Base-by-base conservation (phyloP, 768 basidiomycete species). In the Boletus sp. region DNA sequence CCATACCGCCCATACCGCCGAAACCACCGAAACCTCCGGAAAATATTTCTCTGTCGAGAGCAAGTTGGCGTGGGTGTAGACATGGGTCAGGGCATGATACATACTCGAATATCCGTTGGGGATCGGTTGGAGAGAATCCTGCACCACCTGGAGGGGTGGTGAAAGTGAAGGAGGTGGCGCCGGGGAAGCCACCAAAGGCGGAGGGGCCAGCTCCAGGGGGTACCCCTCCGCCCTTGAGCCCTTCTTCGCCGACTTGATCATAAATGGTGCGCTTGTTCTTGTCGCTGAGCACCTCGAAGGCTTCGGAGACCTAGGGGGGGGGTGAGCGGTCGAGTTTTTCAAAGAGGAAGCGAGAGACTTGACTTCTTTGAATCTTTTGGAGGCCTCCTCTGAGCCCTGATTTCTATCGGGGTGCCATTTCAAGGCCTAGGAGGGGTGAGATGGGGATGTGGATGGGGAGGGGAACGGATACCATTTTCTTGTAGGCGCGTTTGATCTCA, bases 371-470 rank as follows among this genome's bases (percentile, higher is more conserved):
- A 99, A 98, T 72, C 90, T 96, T 70, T 82, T 79, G 3, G 83
- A 86, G 0, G 96, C 89, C 59, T 86, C 87, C 61, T 94, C 94
- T 47, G 89, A 87, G 29, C 91, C 90, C 51, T 75, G 74, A 66
- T 97, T 96, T 37, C 94, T 82, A 69, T 97, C 94, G 35, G 95
- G 95, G 71, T 98, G 96, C 87, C 90, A 91, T 82, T 91, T 93
- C 70, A 97, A 70, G 44, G 93, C 92, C 88, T 81, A 77, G 37
- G 54, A 4, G 27, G 46, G 10, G 35, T 37, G 30, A 50, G 47
- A 40, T 37, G 54, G 33, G 40, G 61, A 44, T 7, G 32, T 53
- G 3, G 7, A 3, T 0, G n/a, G 7, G 1, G 17, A 13, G n/a
- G 32, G 10, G 21, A 8, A 8, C 5, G 70, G 78, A 11, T 58